phyloP scores from a whole-genome alignment of 2,329 filamentous ascomycete species.

The Cladosporium sp. region DNA sequence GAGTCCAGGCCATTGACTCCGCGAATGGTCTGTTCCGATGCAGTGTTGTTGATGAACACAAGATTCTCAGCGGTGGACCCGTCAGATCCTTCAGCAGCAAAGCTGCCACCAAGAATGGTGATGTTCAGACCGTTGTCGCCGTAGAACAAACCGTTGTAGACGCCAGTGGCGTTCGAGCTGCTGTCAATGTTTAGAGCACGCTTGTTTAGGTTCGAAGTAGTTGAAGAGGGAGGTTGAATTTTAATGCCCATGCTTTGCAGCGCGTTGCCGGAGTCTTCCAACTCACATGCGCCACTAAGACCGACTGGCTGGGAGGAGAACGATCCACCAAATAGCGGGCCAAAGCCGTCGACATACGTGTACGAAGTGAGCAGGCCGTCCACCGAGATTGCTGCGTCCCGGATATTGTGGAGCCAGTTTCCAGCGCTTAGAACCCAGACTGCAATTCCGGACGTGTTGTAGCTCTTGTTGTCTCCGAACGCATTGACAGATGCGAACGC shows the following conservation, averaged over 20 bases:
- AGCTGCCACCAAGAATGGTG: slow-evolving; percentile 85
- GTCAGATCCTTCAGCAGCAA: slow-evolving; percentile 65
- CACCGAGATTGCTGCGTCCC: slow-evolving; percentile 59
- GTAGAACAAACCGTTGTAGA: slow-evolving; percentile 78
- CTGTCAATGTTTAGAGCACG: slow-evolving; percentile 36
- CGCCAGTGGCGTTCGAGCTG: slow-evolving; percentile 54
- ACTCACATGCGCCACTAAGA: slow-evolving; percentile 66
- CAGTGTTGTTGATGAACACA: slow-evolving; percentile 72
- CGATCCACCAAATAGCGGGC: slow-evolving; percentile 74
- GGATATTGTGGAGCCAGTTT: slow-evolving; percentile 84
- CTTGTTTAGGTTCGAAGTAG: slow-evolving; percentile 32
- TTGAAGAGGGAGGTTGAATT: slow-evolving; percentile 34
- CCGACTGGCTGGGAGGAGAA: slow-evolving; percentile 70
- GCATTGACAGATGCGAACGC: slow-evolving; percentile 69
- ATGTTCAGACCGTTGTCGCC: slow-evolving; percentile 66
- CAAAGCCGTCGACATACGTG: slow-evolving; percentile 58
- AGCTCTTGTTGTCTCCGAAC: slow-evolving; percentile 60
- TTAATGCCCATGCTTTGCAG: slow-evolving; percentile 54
- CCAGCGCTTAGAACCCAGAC: slow-evolving; percentile 82
- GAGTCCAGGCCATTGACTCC: slow-evolving; percentile 65
- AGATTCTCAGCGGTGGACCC: slow-evolving; percentile 74
- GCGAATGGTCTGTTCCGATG: slow-evolving; percentile 40
- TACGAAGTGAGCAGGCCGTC: slow-evolving; percentile 69
- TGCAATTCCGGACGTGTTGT: slow-evolving; percentile 70
- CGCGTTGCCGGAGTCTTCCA: slow-evolving; percentile 46